Base-by-base conservation (phyloP, 2,329 filamentous ascomycete species). In the Pseudopithomyces maydicus region DNA sequence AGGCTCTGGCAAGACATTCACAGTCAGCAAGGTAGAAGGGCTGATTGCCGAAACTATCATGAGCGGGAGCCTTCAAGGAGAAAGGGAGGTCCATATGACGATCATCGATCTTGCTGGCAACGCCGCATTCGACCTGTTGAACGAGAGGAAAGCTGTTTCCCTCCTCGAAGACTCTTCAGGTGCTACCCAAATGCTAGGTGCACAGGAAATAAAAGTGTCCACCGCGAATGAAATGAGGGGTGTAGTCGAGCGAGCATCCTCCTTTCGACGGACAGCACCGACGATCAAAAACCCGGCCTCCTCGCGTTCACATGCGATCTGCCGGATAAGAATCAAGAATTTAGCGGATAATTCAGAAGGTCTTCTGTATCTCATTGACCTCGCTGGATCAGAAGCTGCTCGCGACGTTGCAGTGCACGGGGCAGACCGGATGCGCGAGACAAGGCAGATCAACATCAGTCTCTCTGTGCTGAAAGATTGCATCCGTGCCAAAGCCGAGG, bases 1-100 rank as follows among this genome's bases (percentile, higher is more conserved):
- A 0, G 94, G 94, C 43, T 97, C 94, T 0, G 94, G 94, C 66
- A 98, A 98, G 77, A 97, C 94, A 8, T 97, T 97, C 76, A 98
- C 94, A 0, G 72, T 82, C 52, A 79, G 71, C 52, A 69, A 70
- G 2, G 65, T 83, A 0, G 76, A 81, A 62, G 58, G 74, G 11
- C 71, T 80, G 2, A 77, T 79, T 6, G 76, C 76, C 2, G 67
- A 73, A 36, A 69, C 75, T 0, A 44, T 80, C 12, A 72, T 77
- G 65, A 63, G 53, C 1, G 59, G 65, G 2, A 52, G 48, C 0
- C 60, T 71, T 0, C 56, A 52, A 33, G 62, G 57, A 29, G 45
- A 61, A 36, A 61, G 74, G 17, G 67, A 65, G n/a, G 63, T 80
- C 29, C 71, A 70, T 52, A 59, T 79, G 36, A 74, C 74, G 23